Evolutionary conservation across 2,329 filamentous ascomycete genomes (phyloP), one percentile per base, ranked within the genome.

Genomic region (Aureobasidium musti): DNA sequence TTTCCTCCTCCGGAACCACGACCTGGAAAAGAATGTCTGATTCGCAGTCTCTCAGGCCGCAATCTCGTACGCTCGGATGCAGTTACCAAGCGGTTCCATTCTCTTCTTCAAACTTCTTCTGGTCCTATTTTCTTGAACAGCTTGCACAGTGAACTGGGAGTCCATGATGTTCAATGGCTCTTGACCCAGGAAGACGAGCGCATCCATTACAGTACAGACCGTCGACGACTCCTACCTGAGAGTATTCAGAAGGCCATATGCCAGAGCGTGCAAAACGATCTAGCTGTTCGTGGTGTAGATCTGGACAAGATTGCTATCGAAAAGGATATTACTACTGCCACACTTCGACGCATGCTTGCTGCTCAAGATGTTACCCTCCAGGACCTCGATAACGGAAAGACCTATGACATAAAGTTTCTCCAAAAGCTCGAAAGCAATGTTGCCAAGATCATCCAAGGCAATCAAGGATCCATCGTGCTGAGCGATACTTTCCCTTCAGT

Each of bases 21-120:
- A n/a, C 52, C 57, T 37, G 52, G 39, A 37, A 43, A 43, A 52
- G 23, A 47, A 49, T 39, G 14, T 50, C 66, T 67, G 10, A 43
- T 67, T 21, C 66, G 57, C 59, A 67, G 66, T 57, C 57, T 54
- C 23, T 63, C 66, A 11, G 60, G 60, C 49, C 39, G 41, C 19
- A 49, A 21, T 13, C 59, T 67, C 43, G 23, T 67, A 28, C 57
- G 50, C 28, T 57, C 66, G 5, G 52, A 63, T 45, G 50, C 59
- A 41, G 52, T 67, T 6, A 28, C 19, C 13, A 67, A 64, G 35
- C 49, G 59, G 14, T 67, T 67, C 23, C 37, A 64, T n/a, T 26
- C 57, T 43, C 30, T 67, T 4, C 28, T 67, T 19, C 23, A 64
- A 14, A 67, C 5, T 35, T 50, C 66, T 3, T 17, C 37, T 53